Conservation (phyloP, 2,329 filamentous ascomycete genomes). For the Penicillium sp. region DNA sequence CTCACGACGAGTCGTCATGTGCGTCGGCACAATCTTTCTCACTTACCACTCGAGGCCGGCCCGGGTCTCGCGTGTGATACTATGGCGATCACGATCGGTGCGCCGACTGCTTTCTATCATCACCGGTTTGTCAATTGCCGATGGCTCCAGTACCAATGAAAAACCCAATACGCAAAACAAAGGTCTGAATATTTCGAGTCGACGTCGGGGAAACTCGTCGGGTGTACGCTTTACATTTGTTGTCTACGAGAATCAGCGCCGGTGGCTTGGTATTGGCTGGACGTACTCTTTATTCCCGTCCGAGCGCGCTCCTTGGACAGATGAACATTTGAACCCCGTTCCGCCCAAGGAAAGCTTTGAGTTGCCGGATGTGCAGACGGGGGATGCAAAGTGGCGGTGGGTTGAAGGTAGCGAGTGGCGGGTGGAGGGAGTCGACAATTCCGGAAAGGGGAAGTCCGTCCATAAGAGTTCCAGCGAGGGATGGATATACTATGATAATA, state of each 20-base stretch:
- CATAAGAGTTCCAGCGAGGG: constrained; percentile 53
- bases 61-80: constrained; percentile 73
- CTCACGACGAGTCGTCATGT: constrained; percentile 74
- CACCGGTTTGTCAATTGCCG: constrained; percentile 69
- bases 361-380: constrained; percentile 60
- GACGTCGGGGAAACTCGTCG: constrained; percentile 49
- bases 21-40: constrained; percentile 75
- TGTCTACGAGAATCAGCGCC: constrained; percentile 89
- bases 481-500: constrained; percentile 98
- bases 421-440: constrained; percentile 60
- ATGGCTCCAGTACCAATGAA: constrained; percentile 15
- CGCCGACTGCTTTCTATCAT: constrained; percentile 63
- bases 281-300: constrained; percentile 86
- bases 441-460: constrained; percentile 30
- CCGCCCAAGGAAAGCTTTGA: constrained; percentile 67
- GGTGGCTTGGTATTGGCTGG: constrained; percentile 94
- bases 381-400: constrained; percentile 68
- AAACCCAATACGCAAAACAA: constrained; percentile 41
- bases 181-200: constrained; percentile 44
- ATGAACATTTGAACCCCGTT: constrained; percentile 82
- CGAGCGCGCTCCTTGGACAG: constrained; percentile 86
- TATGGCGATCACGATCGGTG: constrained; percentile 80
- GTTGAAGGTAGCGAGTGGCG: constrained; percentile 79
- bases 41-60: constrained; percentile 90
- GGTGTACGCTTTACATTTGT: constrained; percentile 96